Conservation (phyloP, 345 rosid species). For the Ceriops decandra region DNA sequence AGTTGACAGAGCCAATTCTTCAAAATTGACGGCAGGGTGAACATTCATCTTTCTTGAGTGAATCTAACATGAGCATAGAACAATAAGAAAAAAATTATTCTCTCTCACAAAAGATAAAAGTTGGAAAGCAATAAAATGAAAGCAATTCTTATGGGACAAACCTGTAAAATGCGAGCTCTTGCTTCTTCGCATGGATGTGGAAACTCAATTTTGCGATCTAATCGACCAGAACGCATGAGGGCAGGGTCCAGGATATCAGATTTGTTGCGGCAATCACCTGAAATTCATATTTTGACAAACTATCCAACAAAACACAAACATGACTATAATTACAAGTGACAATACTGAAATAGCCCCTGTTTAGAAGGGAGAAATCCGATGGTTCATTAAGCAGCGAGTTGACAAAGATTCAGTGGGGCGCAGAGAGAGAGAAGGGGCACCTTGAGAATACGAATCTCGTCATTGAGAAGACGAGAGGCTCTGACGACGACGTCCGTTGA, state of each 20-base stretch:
- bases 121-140: background rate
- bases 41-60: conserved; percentile 99
- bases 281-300: conserved; percentile 3
- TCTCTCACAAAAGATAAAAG: background rate
- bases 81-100: background rate
- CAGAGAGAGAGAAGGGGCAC: conserved; percentile 33
- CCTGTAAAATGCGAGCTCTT: conserved; percentile 95
- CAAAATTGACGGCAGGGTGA: conserved; percentile 92
- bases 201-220: conserved; percentile 98
- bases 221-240: conserved; percentile 95
- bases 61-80: conserved; percentile 42
- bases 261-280: conserved; percentile 99
- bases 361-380: background rate
- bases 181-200: conserved; percentile 99
- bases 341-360: too few relatives aligned
- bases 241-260: conserved; percentile 99
- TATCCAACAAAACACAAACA: background rate
- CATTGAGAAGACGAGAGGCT: conserved; percentile 91
- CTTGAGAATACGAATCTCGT: conserved; percentile 89
- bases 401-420: background rate
- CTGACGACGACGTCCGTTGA: conserved; percentile 67
- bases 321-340: background rate
- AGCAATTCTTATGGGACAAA: conserved; percentile 10
- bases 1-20: conserved; percentile 96
- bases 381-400: background rate